phyloP scores from a whole-genome alignment of 345 rosid genomes.

The Bruguiera gymnorhiza region DNA sequence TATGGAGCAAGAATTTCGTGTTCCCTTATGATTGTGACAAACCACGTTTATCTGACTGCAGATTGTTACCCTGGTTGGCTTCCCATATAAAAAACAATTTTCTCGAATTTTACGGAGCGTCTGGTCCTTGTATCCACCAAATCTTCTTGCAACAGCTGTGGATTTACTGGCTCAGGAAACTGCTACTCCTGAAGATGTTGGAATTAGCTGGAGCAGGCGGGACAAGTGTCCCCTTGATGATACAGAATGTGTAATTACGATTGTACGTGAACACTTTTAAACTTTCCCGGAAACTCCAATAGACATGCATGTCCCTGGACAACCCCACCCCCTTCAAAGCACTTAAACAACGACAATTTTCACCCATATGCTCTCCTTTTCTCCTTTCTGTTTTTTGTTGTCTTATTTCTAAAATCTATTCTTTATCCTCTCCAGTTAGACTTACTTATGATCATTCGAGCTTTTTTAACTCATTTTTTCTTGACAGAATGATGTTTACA shows the following conservation, averaged over 20 bases:
- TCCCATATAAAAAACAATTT: conserved; percentile 44
- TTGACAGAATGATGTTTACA: conserved; percentile 71
- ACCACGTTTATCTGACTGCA: conserved; percentile 29
- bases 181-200: conserved; percentile 59
- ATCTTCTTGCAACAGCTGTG: conserved; percentile 68
- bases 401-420: too few species aligned
- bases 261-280: conserved; percentile 44
- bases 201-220: conserved; percentile 78
- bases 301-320: background rate
- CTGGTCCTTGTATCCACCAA: conserved; percentile 94
- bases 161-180: conserved; percentile 61
- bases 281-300: background rate
- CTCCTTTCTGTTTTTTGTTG: background rate
- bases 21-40: conserved; percentile 11
- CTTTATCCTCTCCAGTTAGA: background rate
- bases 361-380: background rate
- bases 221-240: conserved; percentile 51
- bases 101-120: conserved; percentile 32
- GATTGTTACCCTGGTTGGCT: conserved; percentile 58
- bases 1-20: background rate
- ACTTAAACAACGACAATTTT: too few species aligned
- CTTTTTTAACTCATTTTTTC: conserved; percentile 10
- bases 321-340: too few species aligned
- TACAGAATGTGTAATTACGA: conserved; percentile 60
- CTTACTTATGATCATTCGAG: background rate